Percentiles rank a stretch among this genome's conserved stretches.
These are phyloP conservation scores for Diplodia seriata DNA, from an alignment of 2,329 filamentous ascomycete species.

Conservation along the genomic window DNA sequence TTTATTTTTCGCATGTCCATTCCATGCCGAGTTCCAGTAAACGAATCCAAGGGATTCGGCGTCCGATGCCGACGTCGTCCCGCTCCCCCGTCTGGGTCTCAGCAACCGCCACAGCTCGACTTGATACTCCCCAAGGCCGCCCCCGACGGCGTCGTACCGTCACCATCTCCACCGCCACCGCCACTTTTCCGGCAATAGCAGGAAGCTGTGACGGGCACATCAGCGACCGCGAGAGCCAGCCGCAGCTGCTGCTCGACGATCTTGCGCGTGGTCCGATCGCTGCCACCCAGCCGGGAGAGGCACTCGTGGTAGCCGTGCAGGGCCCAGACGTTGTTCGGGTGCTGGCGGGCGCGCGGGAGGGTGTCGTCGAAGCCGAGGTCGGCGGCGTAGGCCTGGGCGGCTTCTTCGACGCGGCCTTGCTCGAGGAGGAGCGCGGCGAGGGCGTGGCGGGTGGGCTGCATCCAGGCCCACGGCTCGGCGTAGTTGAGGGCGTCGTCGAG, in stretches of 20 bases:
- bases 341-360: slow-evolving; percentile 68
- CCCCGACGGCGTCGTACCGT: neutral
- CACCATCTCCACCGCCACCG: neutral
- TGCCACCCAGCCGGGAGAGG: slow-evolving; percentile 61
- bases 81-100: neutral
- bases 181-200: slow-evolving; percentile 60
- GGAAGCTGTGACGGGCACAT: slow-evolving; percentile 64
- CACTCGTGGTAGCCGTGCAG: slow-evolving; percentile 77
- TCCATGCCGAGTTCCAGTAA: too few relatives aligned
- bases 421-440: slow-evolving; percentile 74
- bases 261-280: slow-evolving; percentile 49
- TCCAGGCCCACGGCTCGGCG: slow-evolving; percentile 81
- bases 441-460: slow-evolving; percentile 75
- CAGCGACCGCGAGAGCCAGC: slow-evolving; percentile 62
- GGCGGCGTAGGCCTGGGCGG: slow-evolving; percentile 47
- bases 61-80: neutral
- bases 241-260: slow-evolving; percentile 60
- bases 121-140: neutral
- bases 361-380: slow-evolving; percentile 55
- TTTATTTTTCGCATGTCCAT: too few relatives aligned
- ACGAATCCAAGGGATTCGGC: neutral
- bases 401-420: slow-evolving; percentile 58
- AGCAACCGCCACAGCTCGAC: neutral
- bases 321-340: slow-evolving; percentile 78
- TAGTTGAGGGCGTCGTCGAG: slow-evolving; percentile 71